A percentile compares a stretch with the other conserved stretches of the same genome.
Evolutionary conservation across 768 basidiomycete genomes (phyloP).

Genomic region (Saitozyma podzolica): DNA sequence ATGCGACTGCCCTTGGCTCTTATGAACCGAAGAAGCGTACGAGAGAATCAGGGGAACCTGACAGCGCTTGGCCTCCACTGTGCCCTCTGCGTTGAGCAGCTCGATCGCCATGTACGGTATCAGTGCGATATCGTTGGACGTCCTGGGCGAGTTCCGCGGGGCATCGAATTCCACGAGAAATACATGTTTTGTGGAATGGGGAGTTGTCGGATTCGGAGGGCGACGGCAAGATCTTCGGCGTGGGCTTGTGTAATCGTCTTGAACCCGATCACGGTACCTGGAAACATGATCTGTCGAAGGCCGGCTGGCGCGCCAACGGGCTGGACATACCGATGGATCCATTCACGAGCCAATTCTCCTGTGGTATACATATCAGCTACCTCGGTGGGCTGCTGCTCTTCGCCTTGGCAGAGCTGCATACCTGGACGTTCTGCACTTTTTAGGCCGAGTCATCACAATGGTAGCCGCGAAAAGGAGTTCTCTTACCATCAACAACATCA

Average conservation of each 20-base stretch:
- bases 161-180: conserved; percentile 73
- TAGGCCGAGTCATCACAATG: conserved; percentile 85
- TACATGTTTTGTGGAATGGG: conserved; percentile 16
- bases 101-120: conserved; percentile 28
- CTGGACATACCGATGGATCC: conserved; percentile 67
- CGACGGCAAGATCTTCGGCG: conserved; percentile 22
- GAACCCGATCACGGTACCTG: conserved; percentile 45
- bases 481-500: conserved; percentile 39
- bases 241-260: conserved; percentile 53
- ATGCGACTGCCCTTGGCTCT: conserved; percentile 57
- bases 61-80: conserved; percentile 24
- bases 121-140: conserved; percentile 7
- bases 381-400: too few relatives aligned
- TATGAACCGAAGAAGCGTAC: conserved; percentile 48
- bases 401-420: too few relatives aligned
- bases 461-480: too few relatives aligned
- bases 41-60: conserved; percentile 83
- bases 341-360: conserved; percentile 68
- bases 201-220: conserved; percentile 39
- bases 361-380: conserved; percentile 61
- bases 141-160: conserved; percentile 60
- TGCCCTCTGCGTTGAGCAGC: conserved; percentile 28
- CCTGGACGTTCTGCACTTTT: conserved; percentile 68
- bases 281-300: conserved; percentile 31
- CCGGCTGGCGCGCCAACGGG: conserved; percentile 57